These are phyloP conservation scores for Cyclotella choctawhatcheeana DNA, from an alignment of 108 stramenopile species.

Conservation along the genomic window DNA sequence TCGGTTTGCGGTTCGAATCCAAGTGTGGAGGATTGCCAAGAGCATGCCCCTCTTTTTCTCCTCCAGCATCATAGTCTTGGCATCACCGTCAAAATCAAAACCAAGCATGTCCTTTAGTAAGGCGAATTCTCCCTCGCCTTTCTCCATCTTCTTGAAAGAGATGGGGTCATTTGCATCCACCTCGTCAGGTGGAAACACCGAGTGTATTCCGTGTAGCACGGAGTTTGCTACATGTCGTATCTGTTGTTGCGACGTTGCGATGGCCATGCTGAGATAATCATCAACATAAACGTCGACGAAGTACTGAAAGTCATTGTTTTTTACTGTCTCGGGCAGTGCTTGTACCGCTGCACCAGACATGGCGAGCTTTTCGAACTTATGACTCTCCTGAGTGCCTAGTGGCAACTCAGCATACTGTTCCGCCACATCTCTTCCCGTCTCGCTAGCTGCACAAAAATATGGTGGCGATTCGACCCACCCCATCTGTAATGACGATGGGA, in stretches of 20 bases:
- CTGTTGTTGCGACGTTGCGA: slow-evolving; percentile 11
- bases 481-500: slow-evolving; percentile 52
- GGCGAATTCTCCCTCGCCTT: slow-evolving; percentile 25
- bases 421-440: slow-evolving; percentile 30
- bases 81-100: slow-evolving; percentile 27
- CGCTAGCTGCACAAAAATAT: slow-evolving; percentile 48
- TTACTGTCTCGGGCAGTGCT: background rate
- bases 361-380: background rate
- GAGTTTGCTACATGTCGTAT: slow-evolving; percentile 6
- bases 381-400: background rate
- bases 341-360: background rate
- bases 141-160: slow-evolving; percentile 47
- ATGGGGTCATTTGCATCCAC: slow-evolving; percentile 37
- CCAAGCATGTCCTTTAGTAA: slow-evolving; percentile 21
- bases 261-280: slow-evolving; percentile 33
- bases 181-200: slow-evolving; percentile 25
- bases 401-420: background rate
- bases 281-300: slow-evolving; percentile 41
- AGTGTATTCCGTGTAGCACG: slow-evolving; percentile 23
- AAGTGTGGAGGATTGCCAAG: background rate
- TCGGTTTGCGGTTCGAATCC: background rate
- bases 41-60: background rate
- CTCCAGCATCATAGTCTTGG: slow-evolving; percentile 22
- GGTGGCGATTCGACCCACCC: slow-evolving; percentile 53
- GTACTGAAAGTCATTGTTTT: background rate